phyloP scores from a whole-genome alignment of 2,329 filamentous ascomycete species.

The Arachnomyces sp. region DNA sequence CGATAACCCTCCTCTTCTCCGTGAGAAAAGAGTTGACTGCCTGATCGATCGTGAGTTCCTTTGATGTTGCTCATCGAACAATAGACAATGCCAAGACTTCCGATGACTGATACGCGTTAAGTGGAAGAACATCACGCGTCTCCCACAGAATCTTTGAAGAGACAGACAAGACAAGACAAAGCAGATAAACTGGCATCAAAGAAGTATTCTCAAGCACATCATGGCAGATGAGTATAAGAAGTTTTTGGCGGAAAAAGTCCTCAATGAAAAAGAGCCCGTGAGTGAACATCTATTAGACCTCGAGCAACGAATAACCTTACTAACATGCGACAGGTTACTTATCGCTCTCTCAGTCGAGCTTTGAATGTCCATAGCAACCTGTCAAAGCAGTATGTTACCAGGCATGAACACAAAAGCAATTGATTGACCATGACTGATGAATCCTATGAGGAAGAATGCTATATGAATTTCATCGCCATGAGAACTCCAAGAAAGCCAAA shows the following conservation, averaged over 20 bases:
- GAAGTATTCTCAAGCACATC: constrained; percentile 10
- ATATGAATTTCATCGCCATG: constrained; percentile 72
- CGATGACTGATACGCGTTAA: constrained; percentile 38
- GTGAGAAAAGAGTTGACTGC: too few relatives aligned
- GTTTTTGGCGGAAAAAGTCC: constrained; percentile 66
- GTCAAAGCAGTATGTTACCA: constrained; percentile 68
- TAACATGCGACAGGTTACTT: constrained; percentile 60
- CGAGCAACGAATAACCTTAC: constrained; percentile 10
- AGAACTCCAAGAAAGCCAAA: constrained; percentile 66
- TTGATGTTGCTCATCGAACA: not conserved
- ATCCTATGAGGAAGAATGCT: constrained; percentile 59
- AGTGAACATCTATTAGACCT: constrained; percentile 19
- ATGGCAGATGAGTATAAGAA: constrained; percentile 54
- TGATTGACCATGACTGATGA: constrained; percentile 6
- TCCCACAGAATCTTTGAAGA: not conserved
- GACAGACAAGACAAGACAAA: not conserved
- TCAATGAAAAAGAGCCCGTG: constrained; percentile 69
- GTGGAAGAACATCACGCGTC: constrained; percentile 32
- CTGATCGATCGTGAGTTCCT: not conserved
- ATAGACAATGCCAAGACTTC: constrained; percentile 26
- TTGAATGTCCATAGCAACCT: constrained; percentile 76
- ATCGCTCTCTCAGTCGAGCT: constrained; percentile 73
- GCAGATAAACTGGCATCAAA: constrained; percentile 1
- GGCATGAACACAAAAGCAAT: not conserved
- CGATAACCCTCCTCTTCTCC: too few relatives aligned